Conservation (phyloP, 106 monocot genomes). For the Phalaenopsis equestris region DNA sequence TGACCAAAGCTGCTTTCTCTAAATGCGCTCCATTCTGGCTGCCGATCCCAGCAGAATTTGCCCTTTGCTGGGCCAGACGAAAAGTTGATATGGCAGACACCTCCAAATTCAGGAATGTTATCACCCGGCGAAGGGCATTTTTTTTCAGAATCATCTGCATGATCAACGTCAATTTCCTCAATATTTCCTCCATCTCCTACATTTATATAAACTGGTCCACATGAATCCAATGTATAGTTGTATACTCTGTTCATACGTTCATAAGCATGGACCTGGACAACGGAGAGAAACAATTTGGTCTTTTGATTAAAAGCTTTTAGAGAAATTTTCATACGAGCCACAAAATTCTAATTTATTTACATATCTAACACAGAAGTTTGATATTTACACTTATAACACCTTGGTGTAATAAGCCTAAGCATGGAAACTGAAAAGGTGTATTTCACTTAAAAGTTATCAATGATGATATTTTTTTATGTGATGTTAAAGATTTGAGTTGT, state of each 20-base stretch:
- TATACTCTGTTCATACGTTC: constrained; percentile 83
- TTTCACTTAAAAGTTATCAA: no score
- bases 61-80: constrained; percentile 75
- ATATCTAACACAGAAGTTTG: no score
- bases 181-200: constrained; percentile 94
- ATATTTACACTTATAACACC: no score
- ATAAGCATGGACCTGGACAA: constrained; percentile 77
- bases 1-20: constrained; percentile 95
- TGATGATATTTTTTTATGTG: no score
- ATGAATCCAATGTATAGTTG: constrained; percentile 67
- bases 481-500: no score
- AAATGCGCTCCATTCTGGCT: constrained; percentile 90
- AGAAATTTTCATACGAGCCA: not conserved
- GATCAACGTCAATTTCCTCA: constrained; percentile 63
- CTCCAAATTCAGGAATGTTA: constrained; percentile 67
- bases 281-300: not conserved
- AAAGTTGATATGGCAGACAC: constrained; percentile 73
- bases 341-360: no score
- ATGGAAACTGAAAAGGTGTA: no score
- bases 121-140: constrained; percentile 65
- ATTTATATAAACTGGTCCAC: constrained; percentile 81
- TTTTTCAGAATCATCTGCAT: constrained; percentile 75
- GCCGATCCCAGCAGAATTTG: constrained; percentile 67
- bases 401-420: no score
- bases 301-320: no score